Base-by-base conservation (phyloP, 108 stramenopile genomes). In the Pelagomonas calceolata region DNA sequence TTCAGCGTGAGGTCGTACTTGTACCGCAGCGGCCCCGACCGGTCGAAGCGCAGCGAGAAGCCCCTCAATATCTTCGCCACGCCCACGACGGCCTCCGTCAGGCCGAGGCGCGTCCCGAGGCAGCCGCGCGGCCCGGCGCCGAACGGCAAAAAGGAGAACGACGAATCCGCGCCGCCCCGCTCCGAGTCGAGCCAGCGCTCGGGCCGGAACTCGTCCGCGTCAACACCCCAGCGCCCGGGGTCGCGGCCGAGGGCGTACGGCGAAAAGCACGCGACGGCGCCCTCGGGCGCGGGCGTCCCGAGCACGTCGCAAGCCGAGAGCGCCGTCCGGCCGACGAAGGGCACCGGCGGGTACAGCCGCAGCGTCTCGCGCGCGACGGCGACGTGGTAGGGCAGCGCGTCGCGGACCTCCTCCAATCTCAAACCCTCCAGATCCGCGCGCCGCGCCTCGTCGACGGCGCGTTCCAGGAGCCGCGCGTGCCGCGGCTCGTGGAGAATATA, bases 1-100 rank as follows among this genome's bases (percentile, higher is more conserved):
- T 75, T 75, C 37, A 75, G 68, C 21, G 74, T 75, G 21, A 75
- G 64, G 69, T 75, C 74, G 36, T 75, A 75, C 43, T 69, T 69
- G 4, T 70, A 68, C 17, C 69, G 66, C 4, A 75, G 64, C 39
- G 36, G 39, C 7, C 74, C 74, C 26, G 30, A 36, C 36, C 35
- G 46, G 51, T 75, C 68, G 70, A 75, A 75, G 0, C 64, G 68
- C 30, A 75, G 64, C 3, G 44, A 44, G 70, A 75, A 75, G 45
- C 70, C 74, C 21, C 68, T 29, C 68, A 69, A 34, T 32, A 75
- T 37, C 32, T 69, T 4, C 14, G 74, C 45, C 4, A 68, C 33
- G 7, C 74, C 74, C 0, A 75, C 36, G 7, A 35, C 34, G 26
- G 70, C 66, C 44, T 75, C 74, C 32, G 74, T 75, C 36, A 75